Base-by-base conservation (phyloP, 1,284 basidiomycete species). In the Trichosporon sp. region DNA sequence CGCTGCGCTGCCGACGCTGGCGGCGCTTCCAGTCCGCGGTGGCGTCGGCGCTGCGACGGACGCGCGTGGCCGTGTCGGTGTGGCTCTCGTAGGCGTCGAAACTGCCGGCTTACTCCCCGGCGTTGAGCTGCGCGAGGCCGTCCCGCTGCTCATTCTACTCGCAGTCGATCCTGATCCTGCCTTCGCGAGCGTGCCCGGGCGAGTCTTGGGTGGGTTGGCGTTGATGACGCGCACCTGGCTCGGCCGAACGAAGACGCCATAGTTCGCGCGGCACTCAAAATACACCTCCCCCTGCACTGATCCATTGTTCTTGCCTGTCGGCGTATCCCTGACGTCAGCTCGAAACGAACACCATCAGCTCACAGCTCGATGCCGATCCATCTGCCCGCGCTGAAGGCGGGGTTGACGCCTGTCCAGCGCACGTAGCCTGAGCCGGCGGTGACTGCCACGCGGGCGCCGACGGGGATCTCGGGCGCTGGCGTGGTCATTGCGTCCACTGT, bases 291-390 rank as follows among this genome's bases (percentile, higher is more conserved):
- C 95, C 63, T 91, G 87, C 0, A 99, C 92, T 1, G 89, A 88
- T 1, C 97, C 97, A 77, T 99, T 92, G 85, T 99, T 99, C 89
- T 98, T 98, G 47, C 97, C 97, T 58, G 89, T 90, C 3, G 87
- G 81, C 74, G 91, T 89, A 64, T 86, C 73, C 27, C 73, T 74
- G 31, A 4, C 0, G 53, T 68, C 56, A 68, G 64, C 25, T 12
- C 8, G 15, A 18, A 9, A 29, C 5, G 27, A 3, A 6, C 9
- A 4, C 3, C 15, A 7, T 29, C 12, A 42, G 78, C 75, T 77
- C 83, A 88, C 67, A 99, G 88, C 80, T 95, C 93, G 69, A 99
- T 89, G 15, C 97, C 97, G 70, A 98, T 88, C 97, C 97, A 99
- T 84, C 91, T 91, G 0, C 97, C 97, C 1, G 89, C 81, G 15